Evolutionary conservation across 1,284 basidiomycete genomes (phyloP), one percentile per base, ranked within the genome.

Genomic region (Puccinia novopanici): DNA sequence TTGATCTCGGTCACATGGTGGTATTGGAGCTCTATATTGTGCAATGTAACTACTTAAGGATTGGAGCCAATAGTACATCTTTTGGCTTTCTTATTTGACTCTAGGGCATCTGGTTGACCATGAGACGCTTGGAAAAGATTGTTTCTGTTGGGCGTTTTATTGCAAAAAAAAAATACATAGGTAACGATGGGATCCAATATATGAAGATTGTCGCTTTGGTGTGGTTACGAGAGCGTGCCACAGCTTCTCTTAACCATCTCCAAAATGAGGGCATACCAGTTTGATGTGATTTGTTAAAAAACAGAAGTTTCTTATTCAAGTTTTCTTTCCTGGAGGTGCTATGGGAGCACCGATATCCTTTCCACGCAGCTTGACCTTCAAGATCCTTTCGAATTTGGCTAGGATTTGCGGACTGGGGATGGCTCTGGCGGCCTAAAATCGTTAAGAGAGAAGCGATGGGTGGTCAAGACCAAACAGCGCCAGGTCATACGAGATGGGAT

Each of bases 351-450:
- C 76, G 45, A 78, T 78, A 45, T 78, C 55, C 24, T 59, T 70
- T 27, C 76, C 76, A 68, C 76, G 63, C 40, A 78, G 67, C 37
- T 78, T 78, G 65, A 78, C 76, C 37, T 78, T 54, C n/a, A 78
- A 55, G 55, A 78, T 59, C 27, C 76, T 48, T 71, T 78, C 76
- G 42, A 78, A 78, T 37, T 78, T 78, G 37, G 67, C 65, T 24
- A 78, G 55, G 37, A 78, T 57, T 42, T 78, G 76, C 27, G 76
- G 76, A 45, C 55, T 78, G 24, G 76, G 76, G 30, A 71, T 54
- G 24, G 76, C 76, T 55, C 76, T 30, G 45, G 63, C 76, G 9
- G 76, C 76, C 76, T 78, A 71, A 19, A 9, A 63, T 63, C 19
- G 24, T 24, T 10, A 12, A 67, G 42, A n/a, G 27, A 15, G 34